Evolutionary conservation across 257 asterid genomes (phyloP).

Genomic region (Knoxia roxburghii): DNA sequence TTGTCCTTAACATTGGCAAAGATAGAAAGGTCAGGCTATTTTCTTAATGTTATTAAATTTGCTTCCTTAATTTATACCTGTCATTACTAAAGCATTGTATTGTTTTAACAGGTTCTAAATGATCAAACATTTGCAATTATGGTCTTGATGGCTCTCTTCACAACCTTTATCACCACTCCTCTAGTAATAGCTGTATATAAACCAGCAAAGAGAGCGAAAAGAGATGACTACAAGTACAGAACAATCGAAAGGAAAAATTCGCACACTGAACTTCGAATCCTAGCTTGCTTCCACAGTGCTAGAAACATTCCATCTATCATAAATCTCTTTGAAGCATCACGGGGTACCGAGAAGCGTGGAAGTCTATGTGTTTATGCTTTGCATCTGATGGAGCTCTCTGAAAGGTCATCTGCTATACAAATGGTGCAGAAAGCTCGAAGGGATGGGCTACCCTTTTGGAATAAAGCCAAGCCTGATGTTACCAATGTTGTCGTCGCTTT

Average conservation of each 20-base stretch:
- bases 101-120: slow-evolving; percentile 41
- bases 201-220: slow-evolving; percentile 34
- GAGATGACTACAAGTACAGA: slow-evolving; percentile 31
- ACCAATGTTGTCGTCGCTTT: slow-evolving; percentile 50
- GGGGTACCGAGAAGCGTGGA: slow-evolving; percentile 43
- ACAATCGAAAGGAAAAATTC: slow-evolving; percentile 35
- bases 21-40: slow-evolving; percentile 52
- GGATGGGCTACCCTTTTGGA: slow-evolving; percentile 42
- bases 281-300: slow-evolving; percentile 46
- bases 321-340: slow-evolving; percentile 50
- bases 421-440: slow-evolving; percentile 54
- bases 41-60: background rate
- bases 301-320: slow-evolving; percentile 47
- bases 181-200: slow-evolving; percentile 43
- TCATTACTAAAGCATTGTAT: background rate
- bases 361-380: slow-evolving; percentile 45
- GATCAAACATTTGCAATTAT: slow-evolving; percentile 58
- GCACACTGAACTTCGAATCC: slow-evolving; percentile 36
- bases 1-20: slow-evolving; percentile 80
- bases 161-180: slow-evolving; percentile 60
- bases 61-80: background rate
- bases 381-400: slow-evolving; percentile 60
- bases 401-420: slow-evolving; percentile 51
- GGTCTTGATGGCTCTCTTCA: slow-evolving; percentile 61
- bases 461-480: slow-evolving; percentile 27